Conservation (phyloP, 805 yeast species). For the Saccharomycopsis sp. region DNA sequence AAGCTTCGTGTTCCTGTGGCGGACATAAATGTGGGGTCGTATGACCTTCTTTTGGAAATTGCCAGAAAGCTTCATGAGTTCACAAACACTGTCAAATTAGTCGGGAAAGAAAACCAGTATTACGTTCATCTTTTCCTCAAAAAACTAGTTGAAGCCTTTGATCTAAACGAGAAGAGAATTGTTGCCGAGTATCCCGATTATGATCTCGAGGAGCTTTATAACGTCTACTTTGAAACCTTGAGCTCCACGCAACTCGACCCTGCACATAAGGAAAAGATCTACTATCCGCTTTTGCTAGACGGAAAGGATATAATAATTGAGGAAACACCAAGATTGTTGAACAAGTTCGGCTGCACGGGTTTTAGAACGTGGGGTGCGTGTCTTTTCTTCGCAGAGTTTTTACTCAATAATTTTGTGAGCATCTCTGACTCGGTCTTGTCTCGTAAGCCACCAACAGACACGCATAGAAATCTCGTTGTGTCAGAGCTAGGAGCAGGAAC, state of each 20-base stretch:
- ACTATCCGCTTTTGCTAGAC: constrained; percentile 25
- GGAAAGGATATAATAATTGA: constrained; percentile 30
- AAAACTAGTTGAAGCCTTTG: constrained; percentile 36
- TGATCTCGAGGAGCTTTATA: constrained; percentile 28
- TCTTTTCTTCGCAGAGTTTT: constrained; percentile 49
- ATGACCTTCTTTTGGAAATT: background rate
- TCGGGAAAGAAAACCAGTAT: constrained; percentile 38
- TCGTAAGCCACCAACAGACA: constrained; percentile 17
- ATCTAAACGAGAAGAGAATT: background rate
- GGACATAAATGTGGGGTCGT: constrained; percentile 10
- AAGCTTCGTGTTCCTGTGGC: constrained; percentile 29
- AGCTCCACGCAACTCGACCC: constrained; percentile 25
- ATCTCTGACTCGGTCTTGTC: background rate
- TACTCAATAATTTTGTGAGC: constrained; percentile 26
- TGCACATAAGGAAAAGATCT: constrained; percentile 28
- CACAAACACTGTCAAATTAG: constrained; percentile 21
- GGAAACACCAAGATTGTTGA: constrained; percentile 59
- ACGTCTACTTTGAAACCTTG: constrained; percentile 28
- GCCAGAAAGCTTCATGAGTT: constrained; percentile 14
- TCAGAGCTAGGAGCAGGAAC: constrained; percentile 88
- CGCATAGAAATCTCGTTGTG: background rate
- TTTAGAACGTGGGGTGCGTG: constrained; percentile 94
- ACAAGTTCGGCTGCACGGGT: constrained; percentile 83
- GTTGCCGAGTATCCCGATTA: constrained; percentile 17
- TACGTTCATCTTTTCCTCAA: constrained; percentile 45